These are phyloP conservation scores for Lactarius deliciosus DNA, from an alignment of 768 basidiomycete genomes.

Conservation along the genomic window DNA sequence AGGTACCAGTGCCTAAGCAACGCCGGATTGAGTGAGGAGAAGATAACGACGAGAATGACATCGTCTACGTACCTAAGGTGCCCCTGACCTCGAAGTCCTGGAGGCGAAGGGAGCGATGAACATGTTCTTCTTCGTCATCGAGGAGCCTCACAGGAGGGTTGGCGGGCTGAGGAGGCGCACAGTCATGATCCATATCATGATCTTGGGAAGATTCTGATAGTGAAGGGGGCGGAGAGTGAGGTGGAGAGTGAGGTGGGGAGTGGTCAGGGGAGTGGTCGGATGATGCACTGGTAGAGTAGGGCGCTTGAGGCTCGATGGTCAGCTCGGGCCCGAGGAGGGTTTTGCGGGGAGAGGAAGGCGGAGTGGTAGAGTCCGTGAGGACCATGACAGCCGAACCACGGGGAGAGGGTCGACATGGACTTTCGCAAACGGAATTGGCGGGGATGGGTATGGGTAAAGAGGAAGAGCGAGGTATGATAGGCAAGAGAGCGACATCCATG, in stretches of 20 bases:
- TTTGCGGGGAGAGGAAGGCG: slow-evolving; percentile 21
- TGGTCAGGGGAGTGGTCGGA: slow-evolving; percentile 14
- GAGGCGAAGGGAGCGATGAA: slow-evolving; percentile 57
- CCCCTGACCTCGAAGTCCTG: slow-evolving; percentile 83
- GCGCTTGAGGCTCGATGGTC: slow-evolving; percentile 18
- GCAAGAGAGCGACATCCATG: slow-evolving; percentile 23
- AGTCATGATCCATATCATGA: slow-evolving; percentile 23
- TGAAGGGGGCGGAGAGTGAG: slow-evolving; percentile 21
- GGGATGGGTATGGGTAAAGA: slow-evolving; percentile 25
- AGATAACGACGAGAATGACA: background rate
- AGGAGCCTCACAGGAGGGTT: slow-evolving; percentile 56
- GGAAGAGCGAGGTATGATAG: slow-evolving; percentile 23
- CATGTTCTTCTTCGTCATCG: slow-evolving; percentile 68
- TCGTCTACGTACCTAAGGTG: slow-evolving; percentile 56
- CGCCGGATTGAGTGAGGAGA: background rate
- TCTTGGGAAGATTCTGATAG: slow-evolving; percentile 19
- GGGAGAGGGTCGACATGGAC: slow-evolving; percentile 16
- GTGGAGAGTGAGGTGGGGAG: slow-evolving; percentile 21
- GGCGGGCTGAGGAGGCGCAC: slow-evolving; percentile 24
- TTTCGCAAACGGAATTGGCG: slow-evolving; percentile 5
- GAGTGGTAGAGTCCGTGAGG: slow-evolving; percentile 22
- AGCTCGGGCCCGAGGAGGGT: slow-evolving; percentile 18
- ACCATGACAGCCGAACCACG: slow-evolving; percentile 27
- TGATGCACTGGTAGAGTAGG: background rate
- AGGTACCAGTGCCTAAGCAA: slow-evolving; percentile 85